phyloP scores from a whole-genome alignment of 2,329 filamentous ascomycete species.

The Aspergillus aculeatinus region DNA sequence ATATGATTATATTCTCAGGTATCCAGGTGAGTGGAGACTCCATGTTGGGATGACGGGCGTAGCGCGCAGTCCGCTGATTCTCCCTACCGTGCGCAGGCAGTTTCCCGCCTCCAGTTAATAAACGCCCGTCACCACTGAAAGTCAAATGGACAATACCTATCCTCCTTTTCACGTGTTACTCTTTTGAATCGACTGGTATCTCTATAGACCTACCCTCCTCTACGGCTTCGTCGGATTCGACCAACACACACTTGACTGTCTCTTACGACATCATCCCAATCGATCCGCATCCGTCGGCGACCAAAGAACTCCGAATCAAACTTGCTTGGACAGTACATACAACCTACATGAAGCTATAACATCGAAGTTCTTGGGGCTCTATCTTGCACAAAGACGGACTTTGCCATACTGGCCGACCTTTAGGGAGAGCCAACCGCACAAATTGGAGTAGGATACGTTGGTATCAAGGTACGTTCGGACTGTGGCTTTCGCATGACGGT shows the following conservation, averaged over 20 bases:
- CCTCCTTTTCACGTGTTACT: conserved; percentile 5
- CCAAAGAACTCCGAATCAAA: not conserved
- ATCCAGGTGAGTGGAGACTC: conserved; percentile 11
- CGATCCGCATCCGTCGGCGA: conserved; percentile 7
- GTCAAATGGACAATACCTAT: conserved; percentile 11
- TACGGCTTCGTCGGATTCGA: not conserved
- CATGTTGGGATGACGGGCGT: not conserved
- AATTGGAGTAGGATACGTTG: not conserved
- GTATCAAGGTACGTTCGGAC: not conserved
- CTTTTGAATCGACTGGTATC: not conserved
- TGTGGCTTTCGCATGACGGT: not conserved
- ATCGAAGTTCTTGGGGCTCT: not conserved
- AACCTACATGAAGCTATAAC: not conserved
- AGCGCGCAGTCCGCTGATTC: conserved; percentile 18
- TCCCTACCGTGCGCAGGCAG: conserved; percentile 15
- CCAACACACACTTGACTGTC: conserved; percentile 1
- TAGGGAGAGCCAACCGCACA: not conserved
- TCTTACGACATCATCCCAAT: conserved; percentile 3
- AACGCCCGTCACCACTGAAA: conserved; percentile 13
- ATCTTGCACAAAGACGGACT: not conserved
- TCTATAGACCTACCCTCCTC: not conserved
- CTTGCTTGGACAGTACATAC: not conserved
- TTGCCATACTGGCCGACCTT: not conserved
- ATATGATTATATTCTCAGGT: conserved; percentile 6
- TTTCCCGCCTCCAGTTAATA: conserved; percentile 15